Conservation (phyloP, 495 filamentous ascomycete genomes). For the Neurospora intermedia region DNA sequence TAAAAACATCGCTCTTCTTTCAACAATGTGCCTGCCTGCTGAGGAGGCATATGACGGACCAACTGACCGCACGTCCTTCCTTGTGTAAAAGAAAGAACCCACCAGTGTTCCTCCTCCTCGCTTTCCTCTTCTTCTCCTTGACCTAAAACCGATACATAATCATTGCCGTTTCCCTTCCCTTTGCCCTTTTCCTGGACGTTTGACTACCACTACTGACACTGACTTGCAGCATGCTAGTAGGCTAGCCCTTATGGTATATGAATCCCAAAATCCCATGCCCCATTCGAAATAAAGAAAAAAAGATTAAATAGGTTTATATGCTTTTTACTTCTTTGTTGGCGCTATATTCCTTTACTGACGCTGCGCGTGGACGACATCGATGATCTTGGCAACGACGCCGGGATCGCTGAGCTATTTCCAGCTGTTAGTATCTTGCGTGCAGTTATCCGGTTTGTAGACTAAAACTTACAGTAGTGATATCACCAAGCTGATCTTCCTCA, state of each 20-base stretch:
- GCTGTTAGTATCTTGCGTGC: constrained; percentile 25
- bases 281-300: background rate
- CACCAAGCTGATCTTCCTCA: constrained; percentile 93
- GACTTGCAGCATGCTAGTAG: background rate
- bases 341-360: constrained; percentile 30
- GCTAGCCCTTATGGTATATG: background rate
- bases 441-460: background rate
- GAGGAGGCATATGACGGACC: background rate
- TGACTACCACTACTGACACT: background rate
- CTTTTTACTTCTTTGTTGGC: background rate
- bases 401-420: constrained; percentile 71
- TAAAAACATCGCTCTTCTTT: background rate
- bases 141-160: background rate
- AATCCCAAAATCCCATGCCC: background rate
- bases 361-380: constrained; percentile 57
- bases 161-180: background rate
- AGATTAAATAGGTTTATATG: background rate
- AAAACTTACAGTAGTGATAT: constrained; percentile 73
- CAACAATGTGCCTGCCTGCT: background rate
- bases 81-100: background rate
- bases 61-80: background rate
- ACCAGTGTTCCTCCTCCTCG: background rate
- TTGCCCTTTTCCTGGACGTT: background rate
- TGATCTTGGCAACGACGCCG: constrained; percentile 80
- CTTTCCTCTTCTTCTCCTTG: background rate